Evolutionary conservation across 73 alveolate species (phyloP).

Genomic region (Tetrahymena thermophila): DNA sequence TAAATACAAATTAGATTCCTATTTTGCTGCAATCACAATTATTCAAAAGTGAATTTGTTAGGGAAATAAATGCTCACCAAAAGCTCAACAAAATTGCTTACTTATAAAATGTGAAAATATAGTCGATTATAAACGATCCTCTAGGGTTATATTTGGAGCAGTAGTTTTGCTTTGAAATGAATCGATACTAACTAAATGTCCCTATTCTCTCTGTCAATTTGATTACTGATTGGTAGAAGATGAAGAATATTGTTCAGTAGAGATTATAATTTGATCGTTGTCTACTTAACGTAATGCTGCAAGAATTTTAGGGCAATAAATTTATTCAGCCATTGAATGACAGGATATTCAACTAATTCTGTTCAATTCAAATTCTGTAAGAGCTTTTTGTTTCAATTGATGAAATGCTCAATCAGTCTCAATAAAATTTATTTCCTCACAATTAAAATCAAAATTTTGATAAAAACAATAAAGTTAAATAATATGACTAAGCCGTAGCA

Average conservation of each 20-base stretch:
- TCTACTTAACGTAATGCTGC: background rate
- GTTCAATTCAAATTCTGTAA: background rate
- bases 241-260: background rate
- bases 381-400: background rate
- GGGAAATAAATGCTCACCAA: background rate
- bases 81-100: background rate
- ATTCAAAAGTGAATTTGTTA: background rate
- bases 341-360: background rate
- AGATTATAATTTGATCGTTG: background rate
- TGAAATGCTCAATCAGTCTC: background rate
- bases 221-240: background rate
- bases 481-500: background rate
- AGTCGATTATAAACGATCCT: background rate
- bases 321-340: background rate
- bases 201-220: background rate
- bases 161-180: background rate
- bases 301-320: background rate
- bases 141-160: background rate
- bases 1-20: background rate
- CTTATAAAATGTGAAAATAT: background rate
- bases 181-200: background rate
- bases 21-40: background rate
- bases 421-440: background rate
- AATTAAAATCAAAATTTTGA: no score
- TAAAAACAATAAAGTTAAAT: background rate